Evolutionary conservation across 305 asterid species (phyloP).

Genomic region (Fraxinus latifolia): DNA sequence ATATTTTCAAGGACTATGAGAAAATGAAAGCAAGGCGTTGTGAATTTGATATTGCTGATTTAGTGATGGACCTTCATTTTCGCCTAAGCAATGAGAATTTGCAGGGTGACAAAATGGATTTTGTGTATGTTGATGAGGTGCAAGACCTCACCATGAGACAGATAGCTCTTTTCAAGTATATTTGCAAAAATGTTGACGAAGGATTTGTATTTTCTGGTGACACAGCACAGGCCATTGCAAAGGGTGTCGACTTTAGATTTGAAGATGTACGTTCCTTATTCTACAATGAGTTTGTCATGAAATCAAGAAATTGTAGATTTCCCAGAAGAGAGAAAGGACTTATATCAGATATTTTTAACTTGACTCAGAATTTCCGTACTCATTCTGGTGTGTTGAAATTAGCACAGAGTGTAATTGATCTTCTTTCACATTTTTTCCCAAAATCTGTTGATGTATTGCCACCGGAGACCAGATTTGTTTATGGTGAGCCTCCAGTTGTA

Average conservation of each 20-base stretch:
- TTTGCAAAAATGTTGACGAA: conserved; percentile 58
- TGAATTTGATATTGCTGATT: conserved; percentile 69
- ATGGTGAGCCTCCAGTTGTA: conserved; percentile 66
- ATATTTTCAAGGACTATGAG: conserved; percentile 59
- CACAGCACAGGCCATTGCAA: conserved; percentile 73
- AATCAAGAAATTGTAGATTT: conserved; percentile 23
- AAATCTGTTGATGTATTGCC: conserved; percentile 50
- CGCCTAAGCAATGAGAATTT: conserved; percentile 38
- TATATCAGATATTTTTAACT: conserved; percentile 42
- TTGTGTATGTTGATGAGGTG: conserved; percentile 75
- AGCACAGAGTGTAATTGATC: conserved; percentile 66
- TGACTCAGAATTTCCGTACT: conserved; percentile 63
- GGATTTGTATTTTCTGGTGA: conserved; percentile 74
- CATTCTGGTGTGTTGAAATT: conserved; percentile 67
- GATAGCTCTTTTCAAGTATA: conserved; percentile 50
- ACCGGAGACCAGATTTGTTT: conserved; percentile 60
- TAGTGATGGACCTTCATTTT: conserved; percentile 54
- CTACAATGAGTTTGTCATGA: conserved; percentile 52
- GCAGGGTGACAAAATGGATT: conserved; percentile 63
- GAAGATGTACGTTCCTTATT: conserved; percentile 63
- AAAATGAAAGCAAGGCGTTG: conserved; percentile 47
- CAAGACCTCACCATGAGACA: conserved; percentile 78
- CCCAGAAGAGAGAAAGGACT: conserved; percentile 43
- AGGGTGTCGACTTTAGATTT: conserved; percentile 68
- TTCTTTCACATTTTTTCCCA: conserved; percentile 54